A percentile compares a stretch with the other conserved stretches of the same genome.
phyloP scores from a whole-genome alignment of 768 basidiomycete species.

The Multifurca ochricompacta region DNA sequence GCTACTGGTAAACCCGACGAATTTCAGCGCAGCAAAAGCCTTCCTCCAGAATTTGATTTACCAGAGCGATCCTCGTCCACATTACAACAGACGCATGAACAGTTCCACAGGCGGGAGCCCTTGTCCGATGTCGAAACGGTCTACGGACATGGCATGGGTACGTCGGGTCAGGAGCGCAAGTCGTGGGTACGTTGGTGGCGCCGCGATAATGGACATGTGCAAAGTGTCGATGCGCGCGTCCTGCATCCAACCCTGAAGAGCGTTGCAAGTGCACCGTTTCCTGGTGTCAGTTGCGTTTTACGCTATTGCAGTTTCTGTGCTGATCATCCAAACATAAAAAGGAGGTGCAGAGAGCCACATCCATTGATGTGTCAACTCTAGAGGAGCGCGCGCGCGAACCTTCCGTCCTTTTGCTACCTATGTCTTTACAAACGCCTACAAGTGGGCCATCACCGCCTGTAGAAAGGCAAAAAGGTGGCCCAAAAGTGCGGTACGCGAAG shows the following conservation, averaged over 20 bases:
- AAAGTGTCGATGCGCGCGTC: slow-evolving; percentile 5
- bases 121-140: slow-evolving; percentile 12
- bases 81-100: neutral
- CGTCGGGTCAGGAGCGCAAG: slow-evolving; percentile 27
- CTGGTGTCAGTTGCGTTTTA: neutral
- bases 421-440: neutral
- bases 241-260: neutral
- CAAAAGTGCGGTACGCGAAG: slow-evolving; percentile 70
- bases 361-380: neutral
- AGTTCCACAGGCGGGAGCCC: neutral
- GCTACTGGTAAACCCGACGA: slow-evolving; percentile 20
- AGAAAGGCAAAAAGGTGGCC: neutral
- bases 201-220: slow-evolving; percentile 34
- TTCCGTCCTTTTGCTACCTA: neutral
- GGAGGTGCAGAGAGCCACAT: neutral
- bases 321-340: neutral
- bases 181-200: slow-evolving; percentile 89
- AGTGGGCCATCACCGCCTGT: neutral
- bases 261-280: neutral
- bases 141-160: neutral
- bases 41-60: slow-evolving; percentile 40
- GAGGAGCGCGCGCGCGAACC: neutral
- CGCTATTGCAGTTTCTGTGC: neutral
- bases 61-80: neutral
- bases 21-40: slow-evolving; percentile 45